phyloP scores from a whole-genome alignment of 176 grass and related monocot species.

The Oryza meyeriana region DNA sequence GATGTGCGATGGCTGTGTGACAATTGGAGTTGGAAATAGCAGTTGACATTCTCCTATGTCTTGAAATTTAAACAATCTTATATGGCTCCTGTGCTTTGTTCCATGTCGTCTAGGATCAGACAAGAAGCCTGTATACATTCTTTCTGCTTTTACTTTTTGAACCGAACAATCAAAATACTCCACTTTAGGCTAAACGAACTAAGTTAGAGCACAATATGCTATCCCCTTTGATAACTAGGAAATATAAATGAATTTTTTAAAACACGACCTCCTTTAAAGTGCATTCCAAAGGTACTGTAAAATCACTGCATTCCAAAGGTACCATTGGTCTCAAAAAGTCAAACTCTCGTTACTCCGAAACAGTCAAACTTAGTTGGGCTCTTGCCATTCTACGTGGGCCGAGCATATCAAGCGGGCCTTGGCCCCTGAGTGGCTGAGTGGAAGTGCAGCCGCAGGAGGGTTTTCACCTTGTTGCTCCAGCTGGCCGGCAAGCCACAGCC shows the following conservation, averaged over 20 bases:
- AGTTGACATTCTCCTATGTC: not conserved
- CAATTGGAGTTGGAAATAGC: not conserved
- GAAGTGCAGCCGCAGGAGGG: not conserved
- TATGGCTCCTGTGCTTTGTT: too few species aligned
- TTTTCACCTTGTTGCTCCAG: not conserved
- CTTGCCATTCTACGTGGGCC: too few species aligned
- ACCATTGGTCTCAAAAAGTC: too few species aligned
- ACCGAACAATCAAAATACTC: not conserved
- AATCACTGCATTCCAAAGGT: too few species aligned
- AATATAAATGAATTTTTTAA: not conserved
- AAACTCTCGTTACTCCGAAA: too few species aligned
- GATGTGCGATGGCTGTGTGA: not conserved
- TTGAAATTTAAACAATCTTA: not conserved
- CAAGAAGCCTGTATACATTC: too few species aligned
- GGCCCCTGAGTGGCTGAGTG: not conserved
- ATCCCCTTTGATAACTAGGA: not conserved
- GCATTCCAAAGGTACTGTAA: too few species aligned
- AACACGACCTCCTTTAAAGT: too few species aligned
- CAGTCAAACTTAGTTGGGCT: too few species aligned
- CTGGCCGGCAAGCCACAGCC: constrained; percentile 16
- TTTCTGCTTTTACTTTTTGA: not conserved
- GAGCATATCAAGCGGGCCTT: not conserved
- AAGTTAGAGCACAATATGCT: not conserved
- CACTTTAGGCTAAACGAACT: not conserved
- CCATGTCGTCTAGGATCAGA: too few species aligned